phyloP scores from a whole-genome alignment of 148 eudicot species.

The Heliamphora exappendiculata region DNA sequence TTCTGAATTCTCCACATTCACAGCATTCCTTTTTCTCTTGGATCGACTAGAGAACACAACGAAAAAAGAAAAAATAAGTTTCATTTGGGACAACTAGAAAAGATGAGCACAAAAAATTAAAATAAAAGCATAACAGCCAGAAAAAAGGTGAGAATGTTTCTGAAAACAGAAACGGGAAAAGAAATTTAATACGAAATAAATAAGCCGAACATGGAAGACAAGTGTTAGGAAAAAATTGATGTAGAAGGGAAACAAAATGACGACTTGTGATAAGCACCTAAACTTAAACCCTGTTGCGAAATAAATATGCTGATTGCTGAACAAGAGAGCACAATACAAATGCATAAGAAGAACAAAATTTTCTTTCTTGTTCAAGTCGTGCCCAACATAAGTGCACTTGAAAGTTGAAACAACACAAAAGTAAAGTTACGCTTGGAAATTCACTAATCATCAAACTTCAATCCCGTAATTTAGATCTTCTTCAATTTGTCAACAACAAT shows the following conservation, averaged over 20 bases:
- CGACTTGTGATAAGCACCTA: not conserved
- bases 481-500: not conserved
- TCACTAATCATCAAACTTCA: not conserved
- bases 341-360: not conserved
- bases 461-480: not conserved
- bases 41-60: conserved; percentile 39
- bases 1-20: conserved; percentile 73
- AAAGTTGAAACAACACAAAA: not conserved
- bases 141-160: not conserved
- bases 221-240: not conserved
- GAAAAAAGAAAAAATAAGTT: conserved; percentile 1
- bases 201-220: not conserved
- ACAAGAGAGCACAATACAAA: not conserved
- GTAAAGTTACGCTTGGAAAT: not conserved
- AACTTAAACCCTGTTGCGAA: not conserved
- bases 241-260: not conserved
- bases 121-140: not conserved
- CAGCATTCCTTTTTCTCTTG: conserved; percentile 69
- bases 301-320: not conserved
- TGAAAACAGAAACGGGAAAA: not conserved
- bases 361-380: not conserved
- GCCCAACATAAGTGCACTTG: not conserved
- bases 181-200: not conserved
- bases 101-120: not conserved
- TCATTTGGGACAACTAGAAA: not conserved